Evolutionary conservation across 176 grass and related monocot species (phyloP).

Genomic region (Avena atlantica): DNA sequence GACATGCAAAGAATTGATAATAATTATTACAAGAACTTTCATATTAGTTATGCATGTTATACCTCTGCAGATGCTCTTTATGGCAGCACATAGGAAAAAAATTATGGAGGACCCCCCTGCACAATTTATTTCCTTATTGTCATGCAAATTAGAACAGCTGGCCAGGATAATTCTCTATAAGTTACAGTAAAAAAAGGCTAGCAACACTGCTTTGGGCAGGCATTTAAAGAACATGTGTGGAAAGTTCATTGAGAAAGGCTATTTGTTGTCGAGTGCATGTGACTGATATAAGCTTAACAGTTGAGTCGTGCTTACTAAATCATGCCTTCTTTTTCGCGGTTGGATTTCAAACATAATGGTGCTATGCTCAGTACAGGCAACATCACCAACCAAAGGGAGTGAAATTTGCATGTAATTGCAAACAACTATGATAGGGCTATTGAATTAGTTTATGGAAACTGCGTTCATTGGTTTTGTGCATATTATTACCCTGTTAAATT

Average conservation of each 20-base stretch:
- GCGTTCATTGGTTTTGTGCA: not conserved
- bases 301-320: not conserved
- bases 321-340: not conserved
- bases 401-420: not conserved
- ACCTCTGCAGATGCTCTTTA: not conserved
- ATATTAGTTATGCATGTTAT: not conserved
- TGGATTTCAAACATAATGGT: not conserved
- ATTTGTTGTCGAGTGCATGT: not conserved
- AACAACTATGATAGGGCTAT: not conserved
- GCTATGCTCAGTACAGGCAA: constrained; percentile 2
- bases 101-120: not conserved
- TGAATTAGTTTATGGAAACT: not conserved
- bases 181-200: not conserved
- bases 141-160: not conserved
- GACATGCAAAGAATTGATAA: not conserved
- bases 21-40: not conserved
- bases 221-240: not conserved
- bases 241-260: constrained; percentile 15
- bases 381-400: not conserved
- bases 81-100: not conserved
- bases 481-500: constrained; percentile 3
- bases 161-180: constrained; percentile 6
- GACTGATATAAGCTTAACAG: not conserved
- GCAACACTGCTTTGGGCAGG: not conserved
- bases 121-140: constrained; percentile 26